Evolutionary conservation across 2,329 filamentous ascomycete species (phyloP).

Genomic region (Sporothrix globosa): DNA sequence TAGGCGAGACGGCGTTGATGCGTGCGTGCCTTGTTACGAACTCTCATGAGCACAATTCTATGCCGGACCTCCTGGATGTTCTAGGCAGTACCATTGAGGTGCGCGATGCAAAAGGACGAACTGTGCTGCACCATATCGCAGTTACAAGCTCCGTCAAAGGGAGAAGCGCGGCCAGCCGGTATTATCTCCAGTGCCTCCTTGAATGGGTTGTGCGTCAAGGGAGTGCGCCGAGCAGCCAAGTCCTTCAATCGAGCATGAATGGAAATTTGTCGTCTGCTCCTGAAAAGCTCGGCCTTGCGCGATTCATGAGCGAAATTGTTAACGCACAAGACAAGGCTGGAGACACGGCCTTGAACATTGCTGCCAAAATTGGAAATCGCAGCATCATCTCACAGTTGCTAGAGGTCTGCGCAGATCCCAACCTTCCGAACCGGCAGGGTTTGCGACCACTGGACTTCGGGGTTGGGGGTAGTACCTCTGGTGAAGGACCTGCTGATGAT

Average conservation of each 20-base stretch:
- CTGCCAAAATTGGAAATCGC: constrained; percentile 86
- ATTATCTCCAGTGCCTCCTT: constrained; percentile 91
- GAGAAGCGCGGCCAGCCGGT: constrained; percentile 85
- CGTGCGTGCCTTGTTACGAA: constrained; percentile 92
- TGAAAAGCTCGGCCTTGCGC: constrained; percentile 80
- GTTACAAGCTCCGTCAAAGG: constrained; percentile 95
- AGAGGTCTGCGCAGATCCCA: constrained; percentile 92
- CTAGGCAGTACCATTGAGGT: constrained; percentile 89
- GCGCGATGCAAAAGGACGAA: constrained; percentile 84
- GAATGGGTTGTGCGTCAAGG: constrained; percentile 93
- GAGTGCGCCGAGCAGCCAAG: constrained; percentile 48
- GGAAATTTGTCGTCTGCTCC: constrained; percentile 40
- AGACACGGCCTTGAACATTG: constrained; percentile 92
- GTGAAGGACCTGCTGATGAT: constrained; percentile 51
- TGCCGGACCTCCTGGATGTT: constrained; percentile 86
- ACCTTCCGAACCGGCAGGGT: constrained; percentile 86
- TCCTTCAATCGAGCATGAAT: constrained; percentile 38
- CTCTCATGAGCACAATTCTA: constrained; percentile 86
- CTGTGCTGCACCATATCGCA: constrained; percentile 93
- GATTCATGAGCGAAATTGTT: constrained; percentile 96
- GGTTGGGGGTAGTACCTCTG: constrained; percentile 69
- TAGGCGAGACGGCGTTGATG: constrained; percentile 90
- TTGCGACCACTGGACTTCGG: constrained; percentile 92
- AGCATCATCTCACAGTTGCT: constrained; percentile 96
- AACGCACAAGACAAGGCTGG: constrained; percentile 93